Evolutionary conservation across 441 rosid genomes (phyloP).

Genomic region (Pelargonium citronellum): DNA sequence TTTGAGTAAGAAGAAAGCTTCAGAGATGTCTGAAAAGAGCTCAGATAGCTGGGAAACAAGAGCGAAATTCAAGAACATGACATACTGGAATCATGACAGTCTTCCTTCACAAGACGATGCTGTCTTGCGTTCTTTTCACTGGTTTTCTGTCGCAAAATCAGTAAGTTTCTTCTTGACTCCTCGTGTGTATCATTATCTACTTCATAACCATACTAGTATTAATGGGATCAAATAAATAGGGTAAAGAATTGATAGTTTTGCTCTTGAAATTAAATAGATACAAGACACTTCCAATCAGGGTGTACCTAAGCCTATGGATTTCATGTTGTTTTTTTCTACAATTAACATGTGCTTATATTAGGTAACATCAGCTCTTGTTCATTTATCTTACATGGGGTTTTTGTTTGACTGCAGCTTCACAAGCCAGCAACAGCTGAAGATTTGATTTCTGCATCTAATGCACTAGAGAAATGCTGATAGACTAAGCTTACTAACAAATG

Average conservation of each 20-base stretch:
- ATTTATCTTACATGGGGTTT: conserved; percentile 8
- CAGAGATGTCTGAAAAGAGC: conserved; percentile 31
- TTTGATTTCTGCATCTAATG: conserved; percentile 37
- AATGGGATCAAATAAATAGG: background rate
- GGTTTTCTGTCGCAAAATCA: conserved; percentile 63
- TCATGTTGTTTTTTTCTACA: background rate
- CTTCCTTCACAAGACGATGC: conserved; percentile 71
- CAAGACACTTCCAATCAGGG: background rate
- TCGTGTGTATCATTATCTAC: background rate
- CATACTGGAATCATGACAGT: conserved; percentile 78
- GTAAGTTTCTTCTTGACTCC: conserved; percentile 38
- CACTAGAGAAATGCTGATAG: conserved; percentile 21
- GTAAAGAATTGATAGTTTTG: background rate
- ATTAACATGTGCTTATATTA: background rate
- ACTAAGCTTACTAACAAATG: conserved; percentile 9
- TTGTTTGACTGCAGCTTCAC: conserved; percentile 55
- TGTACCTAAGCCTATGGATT: background rate
- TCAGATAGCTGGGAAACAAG: conserved; percentile 76
- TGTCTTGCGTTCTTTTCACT: conserved; percentile 58
- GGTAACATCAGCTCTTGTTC: background rate
- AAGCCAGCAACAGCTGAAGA: conserved; percentile 67
- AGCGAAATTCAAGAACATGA: conserved; percentile 61
- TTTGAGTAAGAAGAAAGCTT: conserved; percentile 44
- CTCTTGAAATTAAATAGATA: background rate
- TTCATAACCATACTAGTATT: background rate